Percentiles rank a stretch among this genome's conserved stretches.
phyloP scores from a whole-genome alignment of 345 rosid species.

The Eutrema japonicum region DNA sequence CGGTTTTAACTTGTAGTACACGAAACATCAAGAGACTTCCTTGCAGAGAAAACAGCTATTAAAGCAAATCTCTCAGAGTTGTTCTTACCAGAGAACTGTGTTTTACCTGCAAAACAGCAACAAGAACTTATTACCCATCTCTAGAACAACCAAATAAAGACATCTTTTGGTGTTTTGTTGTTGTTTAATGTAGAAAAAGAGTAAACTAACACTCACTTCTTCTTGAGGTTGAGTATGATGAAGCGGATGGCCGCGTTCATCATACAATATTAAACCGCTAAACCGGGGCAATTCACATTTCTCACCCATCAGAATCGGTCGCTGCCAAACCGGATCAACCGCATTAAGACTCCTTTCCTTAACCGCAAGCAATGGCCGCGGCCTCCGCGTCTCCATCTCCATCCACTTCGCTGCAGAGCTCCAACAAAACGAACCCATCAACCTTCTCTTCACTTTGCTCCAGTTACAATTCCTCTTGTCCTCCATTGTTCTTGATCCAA shows the following conservation, averaged over 20 bases:
- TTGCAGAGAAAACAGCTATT: slow-evolving; percentile 3
- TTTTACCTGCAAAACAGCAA: slow-evolving; percentile 47
- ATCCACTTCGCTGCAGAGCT: slow-evolving; percentile 64
- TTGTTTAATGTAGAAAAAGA: neutral
- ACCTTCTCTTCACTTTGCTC: slow-evolving; percentile 51
- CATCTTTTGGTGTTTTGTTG: neutral
- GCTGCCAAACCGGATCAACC: slow-evolving; percentile 72
- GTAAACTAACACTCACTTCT: slow-evolving; percentile 35
- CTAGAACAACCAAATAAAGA: neutral
- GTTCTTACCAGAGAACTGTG: slow-evolving; percentile 49
- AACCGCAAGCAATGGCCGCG: slow-evolving; percentile 39
- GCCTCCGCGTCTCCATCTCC: slow-evolving; percentile 36
- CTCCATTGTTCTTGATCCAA: slow-evolving; percentile 9
- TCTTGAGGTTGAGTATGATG: slow-evolving; percentile 40
- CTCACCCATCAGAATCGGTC: slow-evolving; percentile 89
- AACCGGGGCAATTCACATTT: slow-evolving; percentile 78
- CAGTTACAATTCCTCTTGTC: slow-evolving; percentile 41
- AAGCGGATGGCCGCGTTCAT: slow-evolving; percentile 60
- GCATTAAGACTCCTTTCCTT: slow-evolving; percentile 58
- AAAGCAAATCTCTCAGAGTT: slow-evolving; percentile 58
- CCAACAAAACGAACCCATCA: slow-evolving; percentile 74
- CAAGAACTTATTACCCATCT: slow-evolving; percentile 14
- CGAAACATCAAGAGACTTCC: slow-evolving; percentile 14
- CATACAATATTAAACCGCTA: slow-evolving; percentile 81
- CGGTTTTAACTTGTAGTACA: slow-evolving; percentile 14